Conservation (phyloP, 805 yeast genomes). For the Komagataella pastoris region DNA sequence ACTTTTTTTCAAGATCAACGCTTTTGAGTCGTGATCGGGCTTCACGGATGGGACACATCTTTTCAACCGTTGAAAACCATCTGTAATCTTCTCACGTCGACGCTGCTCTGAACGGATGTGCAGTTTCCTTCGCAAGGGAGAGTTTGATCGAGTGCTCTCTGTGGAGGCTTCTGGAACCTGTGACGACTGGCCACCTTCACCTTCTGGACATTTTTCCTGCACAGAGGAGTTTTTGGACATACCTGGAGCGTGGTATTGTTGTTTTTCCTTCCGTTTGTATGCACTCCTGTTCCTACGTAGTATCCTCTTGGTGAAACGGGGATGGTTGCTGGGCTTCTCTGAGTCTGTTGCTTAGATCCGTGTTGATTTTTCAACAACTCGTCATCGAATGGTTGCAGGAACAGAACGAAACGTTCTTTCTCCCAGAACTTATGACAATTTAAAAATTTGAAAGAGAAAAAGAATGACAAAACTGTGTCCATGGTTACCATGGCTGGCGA, state of each 20-base stretch:
- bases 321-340: neutral
- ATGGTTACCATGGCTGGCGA: neutral
- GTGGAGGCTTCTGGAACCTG: neutral
- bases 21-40: constrained; percentile 30
- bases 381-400: neutral
- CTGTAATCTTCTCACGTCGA: constrained; percentile 30
- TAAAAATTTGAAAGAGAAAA: neutral
- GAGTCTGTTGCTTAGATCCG: neutral
- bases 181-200: neutral
- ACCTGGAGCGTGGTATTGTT: neutral
- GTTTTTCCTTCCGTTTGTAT: neutral
- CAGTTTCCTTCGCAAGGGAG: constrained; percentile 16
- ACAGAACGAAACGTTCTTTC: neutral
- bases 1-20: constrained; percentile 25
- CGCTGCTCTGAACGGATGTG: constrained; percentile 33
- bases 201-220: neutral
- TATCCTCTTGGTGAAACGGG: neutral
- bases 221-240: neutral
- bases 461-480: neutral
- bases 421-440: neutral
- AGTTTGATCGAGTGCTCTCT: neutral
- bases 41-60: constrained; percentile 25
- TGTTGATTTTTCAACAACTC: neutral
- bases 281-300: neutral
- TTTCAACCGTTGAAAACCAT: constrained; percentile 26